These are phyloP conservation scores for Xylariaceae sp. DNA, from an alignment of 2,329 filamentous ascomycete species.

Conservation along the genomic window DNA sequence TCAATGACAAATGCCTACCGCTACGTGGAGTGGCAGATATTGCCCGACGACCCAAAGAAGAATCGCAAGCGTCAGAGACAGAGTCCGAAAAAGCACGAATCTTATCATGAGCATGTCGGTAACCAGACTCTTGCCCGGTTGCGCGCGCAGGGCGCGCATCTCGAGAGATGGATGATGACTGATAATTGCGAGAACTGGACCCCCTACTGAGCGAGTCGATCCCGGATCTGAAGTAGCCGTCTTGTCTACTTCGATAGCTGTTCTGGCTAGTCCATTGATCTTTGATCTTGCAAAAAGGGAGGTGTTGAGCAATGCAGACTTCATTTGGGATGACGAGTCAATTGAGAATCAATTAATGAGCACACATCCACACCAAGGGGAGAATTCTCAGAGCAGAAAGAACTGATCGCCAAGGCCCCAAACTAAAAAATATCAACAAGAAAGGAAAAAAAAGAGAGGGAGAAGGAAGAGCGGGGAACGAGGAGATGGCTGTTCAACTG, in stretches of 20 bases:
- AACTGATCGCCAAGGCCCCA: no score
- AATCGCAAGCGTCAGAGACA: background rate
- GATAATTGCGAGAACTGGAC: slow-evolving; percentile 10
- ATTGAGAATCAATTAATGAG: background rate
- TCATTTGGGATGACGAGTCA: no score
- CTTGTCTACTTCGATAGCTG: background rate
- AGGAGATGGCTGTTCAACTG: background rate
- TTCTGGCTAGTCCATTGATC: background rate
- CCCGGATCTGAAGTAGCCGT: background rate
- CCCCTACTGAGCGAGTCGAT: background rate
- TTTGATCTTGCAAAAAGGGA: background rate
- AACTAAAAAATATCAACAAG: no score
- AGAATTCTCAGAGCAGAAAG: background rate
- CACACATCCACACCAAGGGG: no score
- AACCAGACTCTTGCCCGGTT: background rate
- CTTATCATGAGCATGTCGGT: background rate
- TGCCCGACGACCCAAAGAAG: background rate
- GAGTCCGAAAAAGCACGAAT: background rate
- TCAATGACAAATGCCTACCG: background rate
- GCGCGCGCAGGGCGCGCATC: background rate
- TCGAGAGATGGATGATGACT: slow-evolving; percentile 10
- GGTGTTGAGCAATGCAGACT: background rate
- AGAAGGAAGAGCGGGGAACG: background rate
- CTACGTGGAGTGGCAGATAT: slow-evolving; percentile 9
- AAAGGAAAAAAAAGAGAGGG: background rate